Conservation (phyloP, 129 eudicot species). For the Oenanthe sinensis region DNA sequence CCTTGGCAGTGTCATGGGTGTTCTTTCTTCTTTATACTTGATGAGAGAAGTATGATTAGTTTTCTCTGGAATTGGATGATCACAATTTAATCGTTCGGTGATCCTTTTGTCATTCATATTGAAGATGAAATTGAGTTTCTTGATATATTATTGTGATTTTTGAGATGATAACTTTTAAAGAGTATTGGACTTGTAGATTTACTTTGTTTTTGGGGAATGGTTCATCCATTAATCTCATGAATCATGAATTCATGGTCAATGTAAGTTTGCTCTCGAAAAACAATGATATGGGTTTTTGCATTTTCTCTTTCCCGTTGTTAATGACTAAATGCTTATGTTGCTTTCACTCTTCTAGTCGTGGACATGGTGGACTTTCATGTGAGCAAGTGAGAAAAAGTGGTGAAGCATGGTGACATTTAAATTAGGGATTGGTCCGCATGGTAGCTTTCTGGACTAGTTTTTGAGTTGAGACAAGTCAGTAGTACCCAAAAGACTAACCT, state of each 20-base stretch:
- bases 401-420: neutral
- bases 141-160: neutral
- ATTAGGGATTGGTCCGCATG: no score
- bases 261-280: neutral
- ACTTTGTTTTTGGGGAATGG: neutral
- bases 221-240: neutral
- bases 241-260: neutral
- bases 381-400: neutral
- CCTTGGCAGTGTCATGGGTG: conserved; percentile 67
- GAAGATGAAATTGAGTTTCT: neutral
- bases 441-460: neutral
- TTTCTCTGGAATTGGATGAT: neutral
- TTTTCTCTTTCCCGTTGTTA: neutral
- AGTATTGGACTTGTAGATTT: neutral
- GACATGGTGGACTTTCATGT: no score
- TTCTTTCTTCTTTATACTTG: conserved; percentile 72
- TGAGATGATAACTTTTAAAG: neutral
- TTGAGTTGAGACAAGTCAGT: neutral
- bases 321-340: no score
- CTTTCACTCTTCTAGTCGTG: no score
- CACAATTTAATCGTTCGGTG: neutral
- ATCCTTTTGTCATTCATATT: neutral
- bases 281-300: neutral
- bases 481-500: neutral
- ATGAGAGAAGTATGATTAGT: conserved; percentile 86